phyloP scores from a whole-genome alignment of 345 rosid species.

The Linum lewisii region DNA sequence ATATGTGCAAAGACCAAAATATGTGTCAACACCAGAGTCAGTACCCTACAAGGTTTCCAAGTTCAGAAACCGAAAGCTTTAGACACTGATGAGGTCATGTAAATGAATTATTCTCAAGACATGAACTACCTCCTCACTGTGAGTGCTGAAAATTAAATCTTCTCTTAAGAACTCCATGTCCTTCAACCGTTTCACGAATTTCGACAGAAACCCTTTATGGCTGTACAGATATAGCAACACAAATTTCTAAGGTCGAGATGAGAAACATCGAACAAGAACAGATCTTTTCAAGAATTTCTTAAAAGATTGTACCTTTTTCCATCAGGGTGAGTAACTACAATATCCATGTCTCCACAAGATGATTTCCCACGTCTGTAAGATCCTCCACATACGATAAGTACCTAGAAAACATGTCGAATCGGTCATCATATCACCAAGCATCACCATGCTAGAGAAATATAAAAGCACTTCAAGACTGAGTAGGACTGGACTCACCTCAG shows the following conservation, averaged over 20 bases:
- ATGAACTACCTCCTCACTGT: conserved; percentile 74
- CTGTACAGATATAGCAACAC: conserved; percentile 30
- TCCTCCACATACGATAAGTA: conserved; percentile 73
- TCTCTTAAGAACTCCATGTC: conserved; percentile 69
- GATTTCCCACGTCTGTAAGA: conserved; percentile 95
- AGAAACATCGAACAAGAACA: not conserved
- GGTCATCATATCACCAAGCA: not conserved
- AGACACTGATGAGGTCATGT: too few relatives aligned
- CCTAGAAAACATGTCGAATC: conserved; percentile 24
- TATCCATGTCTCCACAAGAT: conserved; percentile 86
- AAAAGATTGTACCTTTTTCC: conserved; percentile 50
- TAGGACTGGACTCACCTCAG: conserved; percentile 48
- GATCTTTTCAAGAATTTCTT: not conserved
- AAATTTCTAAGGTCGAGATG: not conserved
- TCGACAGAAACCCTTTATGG: conserved; percentile 77
- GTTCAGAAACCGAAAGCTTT: not conserved
- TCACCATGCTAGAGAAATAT: conserved; percentile 12
- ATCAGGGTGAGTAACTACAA: conserved; percentile 82
- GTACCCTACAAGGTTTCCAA: conserved; percentile 69
- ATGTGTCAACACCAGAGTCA: conserved; percentile 89
- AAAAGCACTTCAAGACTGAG: too few relatives aligned
- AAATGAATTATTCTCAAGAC: too few relatives aligned
- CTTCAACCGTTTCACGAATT: conserved; percentile 60
- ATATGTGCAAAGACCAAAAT: conserved; percentile 79
- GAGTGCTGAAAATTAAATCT: conserved; percentile 74